phyloP scores from a whole-genome alignment of 768 basidiomycete species.

The Boletus sp. region DNA sequence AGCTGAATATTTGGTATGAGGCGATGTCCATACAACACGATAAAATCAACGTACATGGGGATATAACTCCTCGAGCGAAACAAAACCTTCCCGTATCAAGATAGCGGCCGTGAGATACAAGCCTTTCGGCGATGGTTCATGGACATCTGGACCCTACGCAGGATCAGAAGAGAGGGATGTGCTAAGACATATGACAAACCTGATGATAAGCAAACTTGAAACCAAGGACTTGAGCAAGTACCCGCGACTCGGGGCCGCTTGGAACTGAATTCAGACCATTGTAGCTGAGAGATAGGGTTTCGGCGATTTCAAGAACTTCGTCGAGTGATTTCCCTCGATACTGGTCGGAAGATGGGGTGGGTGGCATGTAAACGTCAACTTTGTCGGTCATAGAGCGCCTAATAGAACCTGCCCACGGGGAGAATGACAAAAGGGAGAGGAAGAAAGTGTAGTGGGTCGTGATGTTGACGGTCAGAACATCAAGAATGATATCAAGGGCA shows the following conservation, averaged over 20 bases:
- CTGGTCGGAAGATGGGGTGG: conserved; percentile 36
- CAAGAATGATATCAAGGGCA: conserved; percentile 89
- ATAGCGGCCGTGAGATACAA: conserved; percentile 83
- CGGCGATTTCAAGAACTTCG: conserved; percentile 58
- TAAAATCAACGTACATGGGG: conserved; percentile 65
- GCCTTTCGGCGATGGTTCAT: conserved; percentile 62
- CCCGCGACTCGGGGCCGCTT: conserved; percentile 45
- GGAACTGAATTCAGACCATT: conserved; percentile 9
- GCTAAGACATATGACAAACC: conserved; percentile 41
- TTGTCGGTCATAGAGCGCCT: conserved; percentile 26
- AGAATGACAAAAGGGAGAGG: conserved; percentile 77
- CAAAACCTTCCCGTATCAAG: conserved; percentile 85
- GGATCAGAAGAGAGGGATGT: conserved; percentile 13
- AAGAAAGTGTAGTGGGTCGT: conserved; percentile 86
- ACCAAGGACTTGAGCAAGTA: conserved; percentile 90
- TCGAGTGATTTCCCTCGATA: conserved; percentile 64
- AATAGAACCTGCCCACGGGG: conserved; percentile 77
- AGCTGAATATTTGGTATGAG: conserved; percentile 44
- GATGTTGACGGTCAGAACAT: conserved; percentile 82
- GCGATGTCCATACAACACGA: neutral
- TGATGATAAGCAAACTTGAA: conserved; percentile 95
- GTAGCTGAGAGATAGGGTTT: conserved; percentile 24
- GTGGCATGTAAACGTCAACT: conserved; percentile 34
- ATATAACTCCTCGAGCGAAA: conserved; percentile 84
- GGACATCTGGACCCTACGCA: conserved; percentile 50